A percentile compares a stretch with the other conserved stretches of the same genome.
phyloP scores from a whole-genome alignment of 441 rosid species.

The Croton laevigatus region DNA sequence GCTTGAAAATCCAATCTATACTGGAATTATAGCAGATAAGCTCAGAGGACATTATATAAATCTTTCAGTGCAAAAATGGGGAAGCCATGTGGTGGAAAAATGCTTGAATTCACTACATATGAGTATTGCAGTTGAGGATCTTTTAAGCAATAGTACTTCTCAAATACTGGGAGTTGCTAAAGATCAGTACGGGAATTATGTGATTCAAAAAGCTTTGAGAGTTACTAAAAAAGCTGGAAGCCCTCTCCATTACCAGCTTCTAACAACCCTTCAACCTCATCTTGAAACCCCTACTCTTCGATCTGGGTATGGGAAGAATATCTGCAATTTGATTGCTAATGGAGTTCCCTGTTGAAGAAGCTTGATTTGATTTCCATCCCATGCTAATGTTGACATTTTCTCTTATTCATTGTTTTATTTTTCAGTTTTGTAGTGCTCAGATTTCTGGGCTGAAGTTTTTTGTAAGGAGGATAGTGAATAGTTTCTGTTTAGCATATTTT shows the following conservation, averaged over 20 bases:
- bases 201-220: slow-evolving; percentile 33
- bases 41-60: slow-evolving; percentile 24
- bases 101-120: slow-evolving; percentile 22
- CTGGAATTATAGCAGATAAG: slow-evolving; percentile 2
- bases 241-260: slow-evolving; percentile 12
- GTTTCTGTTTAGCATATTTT: too few species aligned
- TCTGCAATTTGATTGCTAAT: slow-evolving; percentile 14
- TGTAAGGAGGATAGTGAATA: too few species aligned
- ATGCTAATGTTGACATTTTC: not conserved
- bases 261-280: slow-evolving; percentile 2
- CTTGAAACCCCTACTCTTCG: slow-evolving; percentile 12
- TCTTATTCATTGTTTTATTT: too few species aligned
- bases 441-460: too few species aligned
- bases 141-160: slow-evolving; percentile 14
- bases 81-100: slow-evolving; percentile 35
- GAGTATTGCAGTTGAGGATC: slow-evolving; percentile 19
- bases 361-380: not conserved
- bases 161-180: slow-evolving; percentile 26
- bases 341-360: slow-evolving; percentile 8
- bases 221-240: slow-evolving; percentile 8
- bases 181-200: slow-evolving; percentile 41
- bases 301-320: slow-evolving; percentile 24
- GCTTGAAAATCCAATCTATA: slow-evolving; percentile 18
- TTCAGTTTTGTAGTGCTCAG: too few species aligned
- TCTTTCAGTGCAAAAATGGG: slow-evolving; percentile 28